These are phyloP conservation scores for Aspergillus haitiensis DNA, from an alignment of 495 filamentous ascomycete species.

Conservation along the genomic window DNA sequence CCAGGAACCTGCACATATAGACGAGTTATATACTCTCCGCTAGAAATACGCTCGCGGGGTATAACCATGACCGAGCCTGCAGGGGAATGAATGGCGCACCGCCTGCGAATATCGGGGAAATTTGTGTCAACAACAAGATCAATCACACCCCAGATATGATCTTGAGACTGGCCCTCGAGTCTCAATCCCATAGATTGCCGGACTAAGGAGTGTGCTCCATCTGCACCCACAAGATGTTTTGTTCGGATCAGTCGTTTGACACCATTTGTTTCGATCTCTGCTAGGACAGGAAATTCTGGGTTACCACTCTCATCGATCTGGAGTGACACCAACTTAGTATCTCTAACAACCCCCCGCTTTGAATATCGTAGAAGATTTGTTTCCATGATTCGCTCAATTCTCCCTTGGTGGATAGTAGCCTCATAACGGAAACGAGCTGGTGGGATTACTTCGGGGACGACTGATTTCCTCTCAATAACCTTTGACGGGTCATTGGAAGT, in stretches of 20 bases:
- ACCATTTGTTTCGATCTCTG: slow-evolving; percentile 43
- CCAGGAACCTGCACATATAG: slow-evolving; percentile 60
- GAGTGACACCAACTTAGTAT: slow-evolving; percentile 53
- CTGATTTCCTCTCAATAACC: slow-evolving; percentile 52
- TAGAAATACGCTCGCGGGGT: slow-evolving; percentile 57
- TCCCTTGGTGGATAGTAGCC: slow-evolving; percentile 59
- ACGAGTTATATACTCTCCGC: slow-evolving; percentile 61
- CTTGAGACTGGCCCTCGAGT: slow-evolving; percentile 60
- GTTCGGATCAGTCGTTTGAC: slow-evolving; percentile 47
- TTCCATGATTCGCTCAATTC: slow-evolving; percentile 60
- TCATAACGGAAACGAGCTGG: slow-evolving; percentile 50
- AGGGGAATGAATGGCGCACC: slow-evolving; percentile 65
- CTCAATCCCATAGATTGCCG: slow-evolving; percentile 56
- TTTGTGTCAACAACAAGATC: slow-evolving; percentile 66
- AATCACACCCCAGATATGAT: slow-evolving; percentile 64
- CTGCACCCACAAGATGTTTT: slow-evolving; percentile 67
- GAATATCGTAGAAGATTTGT: slow-evolving; percentile 52
- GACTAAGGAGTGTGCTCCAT: slow-evolving; percentile 64
- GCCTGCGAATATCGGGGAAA: slow-evolving; percentile 67
- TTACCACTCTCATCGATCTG: slow-evolving; percentile 56
- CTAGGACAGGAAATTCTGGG: slow-evolving; percentile 48
- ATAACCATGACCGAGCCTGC: slow-evolving; percentile 69
- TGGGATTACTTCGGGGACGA: slow-evolving; percentile 45
- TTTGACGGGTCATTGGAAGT: slow-evolving; percentile 43
- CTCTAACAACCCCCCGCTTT: slow-evolving; percentile 49